phyloP scores from a whole-genome alignment of 352 stramenopile genomes.

The Globisporangium yorkense region DNA sequence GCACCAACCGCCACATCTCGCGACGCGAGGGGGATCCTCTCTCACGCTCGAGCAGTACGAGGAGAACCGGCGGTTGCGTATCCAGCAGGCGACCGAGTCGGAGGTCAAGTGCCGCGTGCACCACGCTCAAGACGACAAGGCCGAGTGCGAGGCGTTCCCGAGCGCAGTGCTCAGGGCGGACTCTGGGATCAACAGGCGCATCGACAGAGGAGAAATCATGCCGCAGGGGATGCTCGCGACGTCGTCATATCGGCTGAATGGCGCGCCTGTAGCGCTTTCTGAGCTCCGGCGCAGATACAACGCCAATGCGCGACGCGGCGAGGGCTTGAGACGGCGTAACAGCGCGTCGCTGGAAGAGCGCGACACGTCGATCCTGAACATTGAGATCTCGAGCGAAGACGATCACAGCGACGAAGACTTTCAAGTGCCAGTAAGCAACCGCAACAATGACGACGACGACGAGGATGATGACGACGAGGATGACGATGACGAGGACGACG shows the following conservation, averaged over 20 bases:
- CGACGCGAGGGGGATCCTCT: slow-evolving; percentile 15
- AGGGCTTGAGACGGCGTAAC: slow-evolving; percentile 23
- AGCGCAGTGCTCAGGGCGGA: slow-evolving; percentile 13
- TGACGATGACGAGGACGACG: slow-evolving; percentile 45
- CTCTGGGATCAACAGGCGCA: not conserved
- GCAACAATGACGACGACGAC: slow-evolving; percentile 30
- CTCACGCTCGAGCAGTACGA: slow-evolving; percentile 35
- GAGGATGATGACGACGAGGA: slow-evolving; percentile 29
- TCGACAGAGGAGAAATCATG: slow-evolving; percentile 1
- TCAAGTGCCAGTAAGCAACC: slow-evolving; percentile 35
- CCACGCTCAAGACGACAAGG: slow-evolving; percentile 34
- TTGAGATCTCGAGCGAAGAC: slow-evolving; percentile 85
- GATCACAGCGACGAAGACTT: slow-evolving; percentile 87
- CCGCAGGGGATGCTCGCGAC: slow-evolving; percentile 17
- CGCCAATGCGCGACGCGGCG: slow-evolving; percentile 18
- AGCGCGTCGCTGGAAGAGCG: slow-evolving; percentile 59
- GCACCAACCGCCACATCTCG: slow-evolving; percentile 58
- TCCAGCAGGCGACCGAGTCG: slow-evolving; percentile 64
- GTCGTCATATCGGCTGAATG: slow-evolving; percentile 65
- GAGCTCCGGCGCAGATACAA: slow-evolving; percentile 45
- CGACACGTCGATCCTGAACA: slow-evolving; percentile 76
- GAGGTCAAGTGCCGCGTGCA: slow-evolving; percentile 57
- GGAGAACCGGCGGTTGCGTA: slow-evolving; percentile 52
- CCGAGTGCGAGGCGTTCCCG: slow-evolving; percentile 48
- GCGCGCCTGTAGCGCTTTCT: slow-evolving; percentile 61